A percentile compares a stretch with the other conserved stretches of the same genome.
These are phyloP conservation scores for Excoecaria cochinchinensis DNA, from an alignment of 345 rosid species.

Conservation along the genomic window DNA sequence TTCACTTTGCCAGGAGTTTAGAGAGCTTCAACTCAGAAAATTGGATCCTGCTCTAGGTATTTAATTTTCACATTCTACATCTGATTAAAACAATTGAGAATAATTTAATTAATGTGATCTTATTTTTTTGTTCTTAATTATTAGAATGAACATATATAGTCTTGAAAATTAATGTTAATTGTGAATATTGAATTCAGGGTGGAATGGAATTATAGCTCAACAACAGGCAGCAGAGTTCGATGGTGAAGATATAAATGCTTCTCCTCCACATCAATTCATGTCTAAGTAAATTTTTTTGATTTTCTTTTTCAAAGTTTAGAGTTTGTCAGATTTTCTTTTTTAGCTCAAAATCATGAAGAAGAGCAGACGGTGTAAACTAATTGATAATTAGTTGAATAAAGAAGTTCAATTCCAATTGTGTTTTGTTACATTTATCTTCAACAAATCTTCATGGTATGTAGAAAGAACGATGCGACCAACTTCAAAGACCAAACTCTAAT, in stretches of 20 bases:
- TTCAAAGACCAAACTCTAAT: no score
- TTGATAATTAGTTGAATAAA: no score
- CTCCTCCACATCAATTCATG: conserved; percentile 44
- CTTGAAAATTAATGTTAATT: not conserved
- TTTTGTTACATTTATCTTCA: no score
- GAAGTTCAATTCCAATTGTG: no score
- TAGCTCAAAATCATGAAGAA: not conserved
- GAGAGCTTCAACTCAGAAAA: conserved; percentile 47
- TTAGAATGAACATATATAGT: not conserved
- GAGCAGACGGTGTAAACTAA: no score
- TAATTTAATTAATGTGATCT: not conserved
- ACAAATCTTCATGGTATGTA: no score
- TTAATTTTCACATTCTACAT: not conserved
- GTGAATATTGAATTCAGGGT: conserved; percentile 32
- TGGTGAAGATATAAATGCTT: conserved; percentile 20
- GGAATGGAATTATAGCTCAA: conserved; percentile 43
- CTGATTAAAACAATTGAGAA: not conserved
- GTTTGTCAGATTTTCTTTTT: no score
- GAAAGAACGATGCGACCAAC: no score
- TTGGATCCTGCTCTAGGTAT: conserved; percentile 52
- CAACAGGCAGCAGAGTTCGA: conserved; percentile 21
- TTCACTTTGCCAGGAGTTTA: conserved; percentile 32
- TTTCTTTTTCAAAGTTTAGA: not conserved
- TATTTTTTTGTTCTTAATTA: not conserved
- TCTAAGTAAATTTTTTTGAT: conserved; percentile 16